Base-by-base conservation (phyloP, 192 early-diverging fungal species). In the Linnemannia schmuckeri region DNA sequence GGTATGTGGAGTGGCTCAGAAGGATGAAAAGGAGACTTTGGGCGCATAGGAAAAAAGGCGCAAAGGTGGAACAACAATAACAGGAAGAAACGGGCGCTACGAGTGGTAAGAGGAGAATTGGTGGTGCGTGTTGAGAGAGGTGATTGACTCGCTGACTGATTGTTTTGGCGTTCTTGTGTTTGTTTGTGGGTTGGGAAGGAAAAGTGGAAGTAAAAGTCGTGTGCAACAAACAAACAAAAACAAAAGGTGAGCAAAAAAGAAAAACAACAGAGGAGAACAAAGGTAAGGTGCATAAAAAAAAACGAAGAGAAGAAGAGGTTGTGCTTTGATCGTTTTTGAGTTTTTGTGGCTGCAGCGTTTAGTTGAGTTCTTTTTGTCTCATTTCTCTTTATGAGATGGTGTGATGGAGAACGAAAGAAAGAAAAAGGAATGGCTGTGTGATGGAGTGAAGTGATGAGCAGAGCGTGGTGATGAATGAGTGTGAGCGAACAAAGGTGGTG, bases 311-410 rank as follows among this genome's bases (percentile, higher is more conserved):
- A 6, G 0, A 17, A 55, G 33, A 2, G 30, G 38, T 61, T 61
- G 6, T 55, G 44, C 9, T 35, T 30, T 0, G 63, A 22, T 70
- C 33, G 52, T 55, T 49, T 66, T 33, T 17, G 70, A 22, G 38
- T 41, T 42, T 52, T 49, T 22, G 27, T 37, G 46, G 72, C 46
- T 37, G 46, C 22, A 37, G 72, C 30, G 22, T 8, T 79, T 78
- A 63, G 37, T 37, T 37, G 37, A 37, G 3, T 68, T 57, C 10
- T 47, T 70, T 18, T 30, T 69, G 76, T 49, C n/a, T 12, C 10
- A 42, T 33, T 24, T 41, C 18, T 76, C 57, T 61, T 44, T 79
- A 71, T 33, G 12, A 74, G 71, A 66, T 66, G 30, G 61, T 17
- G 55, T 61, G 55, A 8, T 61, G 55, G n/a, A 61, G n/a, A 27